phyloP scores from a whole-genome alignment of 192 early-diverging fungal species.

The Podila horticola region DNA sequence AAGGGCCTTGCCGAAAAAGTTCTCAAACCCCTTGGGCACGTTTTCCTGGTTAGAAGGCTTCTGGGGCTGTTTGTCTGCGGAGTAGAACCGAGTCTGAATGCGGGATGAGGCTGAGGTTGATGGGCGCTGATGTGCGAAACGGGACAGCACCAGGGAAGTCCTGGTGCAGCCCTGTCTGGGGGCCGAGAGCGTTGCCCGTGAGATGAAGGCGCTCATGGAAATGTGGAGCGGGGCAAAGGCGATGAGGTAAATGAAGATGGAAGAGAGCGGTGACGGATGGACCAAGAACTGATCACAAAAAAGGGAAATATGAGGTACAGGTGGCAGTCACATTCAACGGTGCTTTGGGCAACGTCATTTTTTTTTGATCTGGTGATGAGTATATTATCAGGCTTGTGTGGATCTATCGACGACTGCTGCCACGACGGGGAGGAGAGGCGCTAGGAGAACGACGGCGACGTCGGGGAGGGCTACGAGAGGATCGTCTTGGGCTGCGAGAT shows the following conservation, averaged over 20 bases:
- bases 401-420: neutral
- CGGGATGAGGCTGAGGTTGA: neutral
- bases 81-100: constrained; percentile 1
- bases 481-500: too few species aligned
- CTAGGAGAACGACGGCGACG: too few species aligned
- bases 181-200: constrained; percentile 18
- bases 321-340: too few species aligned
- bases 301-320: too few species aligned
- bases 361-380: too few species aligned
- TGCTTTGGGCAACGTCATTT: too few species aligned
- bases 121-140: too few species aligned
- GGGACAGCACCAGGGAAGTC: neutral
- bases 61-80: neutral
- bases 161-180: constrained; percentile 7
- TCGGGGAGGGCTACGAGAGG: too few species aligned
- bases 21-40: too few species aligned
- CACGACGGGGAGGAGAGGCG: neutral
- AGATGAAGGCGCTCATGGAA: constrained; percentile 41
- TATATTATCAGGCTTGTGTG: too few species aligned
- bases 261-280: neutral
- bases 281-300: neutral
- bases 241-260: neutral
- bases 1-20: too few species aligned
- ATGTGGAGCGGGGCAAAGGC: neutral
- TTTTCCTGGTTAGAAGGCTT: neutral